phyloP scores from a whole-genome alignment of 148 eudicot genomes.

The Oxyria digyna region DNA sequence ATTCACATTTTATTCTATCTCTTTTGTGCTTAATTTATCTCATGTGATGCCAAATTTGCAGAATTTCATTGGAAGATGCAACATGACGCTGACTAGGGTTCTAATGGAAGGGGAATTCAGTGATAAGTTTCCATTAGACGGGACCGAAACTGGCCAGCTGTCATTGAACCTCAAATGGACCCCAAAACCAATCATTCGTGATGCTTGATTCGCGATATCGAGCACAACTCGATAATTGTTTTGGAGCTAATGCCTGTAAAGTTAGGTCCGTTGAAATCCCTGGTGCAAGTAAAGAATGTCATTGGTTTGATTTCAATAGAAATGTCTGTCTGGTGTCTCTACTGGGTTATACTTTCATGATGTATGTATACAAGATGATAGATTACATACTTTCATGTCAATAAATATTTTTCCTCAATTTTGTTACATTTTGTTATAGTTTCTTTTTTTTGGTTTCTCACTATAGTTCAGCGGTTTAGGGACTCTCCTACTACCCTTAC shows the following conservation, averaged over 20 bases:
- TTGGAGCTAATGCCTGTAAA: neutral
- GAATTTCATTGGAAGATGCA: slow-evolving; percentile 37
- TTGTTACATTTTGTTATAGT: too few species aligned
- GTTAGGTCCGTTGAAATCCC: neutral
- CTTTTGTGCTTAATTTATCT: neutral
- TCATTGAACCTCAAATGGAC: slow-evolving; percentile 40
- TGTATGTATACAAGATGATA: neutral
- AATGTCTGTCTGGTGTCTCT: neutral
- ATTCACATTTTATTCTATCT: neutral
- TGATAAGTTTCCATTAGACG: slow-evolving; percentile 28
- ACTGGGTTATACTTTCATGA: neutral
- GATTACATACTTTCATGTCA: neutral
- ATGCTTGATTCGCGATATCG: slow-evolving; percentile 1
- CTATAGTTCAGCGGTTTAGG: too few species aligned
- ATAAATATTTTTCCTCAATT: neutral
- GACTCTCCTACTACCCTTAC: too few species aligned
- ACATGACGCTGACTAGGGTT: slow-evolving; percentile 31
- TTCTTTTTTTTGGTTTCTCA: too few species aligned
- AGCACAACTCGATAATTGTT: neutral
- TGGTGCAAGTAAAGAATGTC: neutral
- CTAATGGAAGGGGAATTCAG: slow-evolving; percentile 30
- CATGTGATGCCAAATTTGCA: slow-evolving; percentile 2
- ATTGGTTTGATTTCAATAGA: neutral
- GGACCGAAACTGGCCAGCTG: slow-evolving; percentile 27
- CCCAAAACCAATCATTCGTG: slow-evolving; percentile 24